Evolutionary conservation across 148 eudicot species (phyloP), one percentile per base, ranked within the genome.

Genomic region (Diospyros lotus): DNA sequence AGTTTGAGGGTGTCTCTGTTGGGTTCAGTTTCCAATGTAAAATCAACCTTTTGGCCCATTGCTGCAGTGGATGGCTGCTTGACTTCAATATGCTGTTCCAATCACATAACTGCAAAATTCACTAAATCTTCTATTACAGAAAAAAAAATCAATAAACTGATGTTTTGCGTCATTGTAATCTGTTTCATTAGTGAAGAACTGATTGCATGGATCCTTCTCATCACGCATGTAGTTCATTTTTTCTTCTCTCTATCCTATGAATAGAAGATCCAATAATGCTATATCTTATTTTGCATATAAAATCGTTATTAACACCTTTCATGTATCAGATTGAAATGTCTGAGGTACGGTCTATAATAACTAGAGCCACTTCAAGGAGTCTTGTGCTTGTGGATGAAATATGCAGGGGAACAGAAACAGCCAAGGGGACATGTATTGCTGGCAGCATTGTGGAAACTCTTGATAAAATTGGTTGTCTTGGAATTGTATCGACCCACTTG

Each of bases 331-430:
- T 95, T 79, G 97, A 92, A 86, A 95, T 95, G 97, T 92, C 98
- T 9, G 98, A 95, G 82, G 81, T 95, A 4, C 97, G 98, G 58
- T 90, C 98, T 56, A 80, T 92, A 61, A 60, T 92, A 69, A 82
- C 84, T 45, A 82, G 89, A 77, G 84, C 97, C 78, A 90, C 97
- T 50, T 89, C 96, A 75, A 86, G 82, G 77, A 95, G 98, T 76
- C 97, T 95, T 17, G 98, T 92, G 59, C 98, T 95, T 72, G 84
- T 95, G 61, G 98, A 95, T 75, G 98, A 95, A 86, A 92, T 95
- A 72, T 95, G 98, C 77, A 81, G 97, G 75, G 98, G 98, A 67
- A 95, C 98, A 42, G 98, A 95, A 83, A 90, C 98, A 50, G 96
- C 94, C 40, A 95, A 92, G 63, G 98, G 97, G 64, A 92, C 97